Evolutionary conservation across 768 basidiomycete genomes (phyloP), one percentile per base, ranked within the genome.

Genomic region (Nidula microcarpa): DNA sequence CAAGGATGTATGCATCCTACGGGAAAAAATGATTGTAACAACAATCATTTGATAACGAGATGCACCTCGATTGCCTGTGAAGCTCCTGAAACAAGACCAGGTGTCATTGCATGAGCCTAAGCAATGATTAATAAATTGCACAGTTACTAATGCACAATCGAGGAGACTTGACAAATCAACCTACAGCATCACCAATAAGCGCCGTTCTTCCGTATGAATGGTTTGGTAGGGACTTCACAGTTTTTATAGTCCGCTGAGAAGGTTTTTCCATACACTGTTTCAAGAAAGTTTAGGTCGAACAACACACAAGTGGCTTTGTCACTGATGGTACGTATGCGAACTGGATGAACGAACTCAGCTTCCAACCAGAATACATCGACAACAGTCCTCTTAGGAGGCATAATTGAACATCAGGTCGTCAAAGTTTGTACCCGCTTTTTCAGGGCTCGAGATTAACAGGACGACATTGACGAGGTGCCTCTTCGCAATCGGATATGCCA

Each of bases 161-260:
- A 32, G 13, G 14, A n/a, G 32, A 16, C 14, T 35, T 9, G 14
- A 49, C 13, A 10, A 32, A 49, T 23, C 23, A 23, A 43, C 56
- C 32, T 51, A 66, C 65, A 9, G 65, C 63, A 46, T 66, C 65
- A 7, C 65, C 65, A 2, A 64, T 34, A 34, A 66, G 46, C 2
- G 55, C 34, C 11, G 60, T 60, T 13, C 59, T 50, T 9, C 57
- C 47, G 4, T 55, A 44, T 1, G 49, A 57, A 41, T 41, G 16
- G 16, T 16, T 4, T 16, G 3, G 11, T 11, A 41, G 39, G 11
- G 11, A 3, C 11, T 11, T 41, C 11, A 41, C 3, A 41, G 11
- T 11, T 16, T 41, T 1, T 11, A 41, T 41, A 11, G 39, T 16
- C 39, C 39, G 4, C 39, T 11, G 3, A 41, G 39, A 41, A 16